Base-by-base conservation (phyloP, 2,329 filamentous ascomycete species). In the Verticillium isaacii region DNA sequence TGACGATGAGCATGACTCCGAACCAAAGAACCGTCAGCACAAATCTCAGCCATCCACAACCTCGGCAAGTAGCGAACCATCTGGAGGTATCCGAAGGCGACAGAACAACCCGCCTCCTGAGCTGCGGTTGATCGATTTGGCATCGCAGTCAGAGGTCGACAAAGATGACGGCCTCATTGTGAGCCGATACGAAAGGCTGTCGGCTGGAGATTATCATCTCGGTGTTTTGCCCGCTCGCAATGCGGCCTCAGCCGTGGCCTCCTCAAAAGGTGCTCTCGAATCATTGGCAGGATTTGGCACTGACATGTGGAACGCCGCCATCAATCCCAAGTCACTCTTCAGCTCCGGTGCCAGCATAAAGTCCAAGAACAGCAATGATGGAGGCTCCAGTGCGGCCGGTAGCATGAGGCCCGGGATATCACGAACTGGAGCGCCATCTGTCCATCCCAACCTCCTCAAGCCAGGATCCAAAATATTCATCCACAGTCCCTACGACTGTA, bases 401-500 rank as follows among this genome's bases (percentile, higher is more conserved):
- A 80, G 76, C 60, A 67, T 73, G 4, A 68, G 71, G 41, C 25
- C 54, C 2, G 19, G 32, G 60, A 2, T 32, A 29, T 11, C 64
- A 65, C 1, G 65, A 62, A 23, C 2, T 37, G 37, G 23, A 34
- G 45, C 19, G 32, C 39, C 58, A 11, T 45, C 39, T 2, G 77
- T 82, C 2, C 82, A 89, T 71, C 75, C 84, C 60, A 80, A 80
- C 68, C 73, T 90, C 66, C 69, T 82, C 66, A 82, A 86, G 69
- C 80, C 79, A 58, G 82, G 85, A 1, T 74, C 82, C 68, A 83
- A 98, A 70, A 90, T 99, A 17, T 97, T 97, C 72, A 92, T 99
- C 50, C 93, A 97, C 70, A 97, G 93, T 68, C 95, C 95, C 0
- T 99, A 96, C 71, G 95, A 99, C 75, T 98, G 93, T 69, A 89